Base-by-base conservation (phyloP, 2,329 filamentous ascomycete species). In the Teratosphaeriaceae sp. region DNA sequence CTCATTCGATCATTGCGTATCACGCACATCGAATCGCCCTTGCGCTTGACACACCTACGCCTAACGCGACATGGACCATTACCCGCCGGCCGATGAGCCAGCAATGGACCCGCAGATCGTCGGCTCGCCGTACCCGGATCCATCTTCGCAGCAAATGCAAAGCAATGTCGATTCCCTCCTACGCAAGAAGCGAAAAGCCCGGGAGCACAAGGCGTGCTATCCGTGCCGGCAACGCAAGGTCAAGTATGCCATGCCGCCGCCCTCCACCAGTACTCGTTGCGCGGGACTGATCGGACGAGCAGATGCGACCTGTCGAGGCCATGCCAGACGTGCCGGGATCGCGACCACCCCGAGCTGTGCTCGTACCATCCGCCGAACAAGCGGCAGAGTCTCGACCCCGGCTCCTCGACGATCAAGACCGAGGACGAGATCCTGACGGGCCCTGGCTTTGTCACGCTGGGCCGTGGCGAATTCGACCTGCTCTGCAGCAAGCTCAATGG, bases 161-260 rank as follows among this genome's bases (percentile, higher is more conserved):
- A 54, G 54, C 40, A 69, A 72, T 42, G 70, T 73, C 44, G 69
- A 73, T 56, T 69, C 72, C 50, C 71, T 72, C 29, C 51, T 73
- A 53, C 62, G 69, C 18, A 62, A 69, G 52, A 73, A 73, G 59
- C 61, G 71, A 35, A 74, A 74, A 52, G 70, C 70, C 35, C 60
- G 71, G 22, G 70, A 73, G 58, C 71, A 74, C 61, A 74, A 73
- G 61, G 69, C 69, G 35, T 73, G 71, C 56, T 73, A 73, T 56
- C 70, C 70, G 42, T 74, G 71, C 55, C 62, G 70, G 33, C 69
- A 64, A 50, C 51, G 63, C 7, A 65, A 65, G 49, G 63, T 65
- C 29, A 61, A 58, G 57, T 60, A 46, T 27, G 58, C 48, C 16
- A 21, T 20, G 18, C n/a, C 8, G 23, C n/a, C n/a, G 16, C 30